Evolutionary conservation across 2,329 filamentous ascomycete genomes (phyloP).

Genomic region (Trichoderma simmonsii): DNA sequence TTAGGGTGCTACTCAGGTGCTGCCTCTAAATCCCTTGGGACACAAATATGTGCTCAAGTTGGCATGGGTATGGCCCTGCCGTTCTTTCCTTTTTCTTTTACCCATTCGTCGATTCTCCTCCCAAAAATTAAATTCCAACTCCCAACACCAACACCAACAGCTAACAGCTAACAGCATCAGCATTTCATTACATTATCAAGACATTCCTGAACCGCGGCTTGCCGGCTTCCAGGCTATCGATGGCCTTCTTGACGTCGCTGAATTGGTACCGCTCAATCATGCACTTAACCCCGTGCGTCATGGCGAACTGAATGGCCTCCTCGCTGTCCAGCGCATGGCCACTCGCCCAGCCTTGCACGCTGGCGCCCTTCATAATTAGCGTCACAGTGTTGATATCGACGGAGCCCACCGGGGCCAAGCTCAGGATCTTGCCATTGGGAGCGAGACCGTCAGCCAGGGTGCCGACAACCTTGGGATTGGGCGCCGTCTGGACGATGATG

Average conservation of each 20-base stretch:
- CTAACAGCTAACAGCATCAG: background rate
- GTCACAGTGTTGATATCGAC: conserved; percentile 43
- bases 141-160: background rate
- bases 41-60: background rate
- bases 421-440: conserved; percentile 54
- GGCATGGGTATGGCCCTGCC: background rate
- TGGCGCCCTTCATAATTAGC: conserved; percentile 51
- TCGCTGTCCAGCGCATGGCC: conserved; percentile 62
- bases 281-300: conserved; percentile 59
- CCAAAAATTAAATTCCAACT: background rate
- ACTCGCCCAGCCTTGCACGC: conserved; percentile 61
- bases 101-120: background rate
- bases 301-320: conserved; percentile 65
- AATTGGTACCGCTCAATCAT: conserved; percentile 64
- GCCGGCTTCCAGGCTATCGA: conserved; percentile 40
- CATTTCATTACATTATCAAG: conserved; percentile 36
- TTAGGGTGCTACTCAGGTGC: background rate
- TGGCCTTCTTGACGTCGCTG: conserved; percentile 44
- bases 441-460: conserved; percentile 53
- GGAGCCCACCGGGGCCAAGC: conserved; percentile 51
- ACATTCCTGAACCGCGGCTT: conserved; percentile 47
- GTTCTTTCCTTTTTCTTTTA: background rate
- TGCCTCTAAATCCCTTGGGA: background rate
- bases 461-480: conserved; percentile 53
- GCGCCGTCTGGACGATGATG: conserved; percentile 61